A percentile compares a stretch with the other conserved stretches of the same genome.
Conservation (phyloP, 164 flowering plant genomes). For the Chimonanthus salicifolius region DNA sequence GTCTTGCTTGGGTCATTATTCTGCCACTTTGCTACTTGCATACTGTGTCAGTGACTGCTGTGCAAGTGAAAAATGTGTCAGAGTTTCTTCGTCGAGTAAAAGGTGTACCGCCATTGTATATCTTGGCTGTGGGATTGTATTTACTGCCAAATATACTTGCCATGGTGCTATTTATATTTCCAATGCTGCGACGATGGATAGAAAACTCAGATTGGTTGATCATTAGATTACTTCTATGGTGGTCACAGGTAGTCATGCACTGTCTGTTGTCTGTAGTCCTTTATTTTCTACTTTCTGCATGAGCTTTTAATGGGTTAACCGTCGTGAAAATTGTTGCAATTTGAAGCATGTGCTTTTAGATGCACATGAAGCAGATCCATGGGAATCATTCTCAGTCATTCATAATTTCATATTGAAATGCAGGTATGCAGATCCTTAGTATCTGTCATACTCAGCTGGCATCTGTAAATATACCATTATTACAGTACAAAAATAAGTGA, state of each 20-base stretch:
- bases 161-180: constrained; percentile 68
- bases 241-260: constrained; percentile 82
- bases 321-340: too few relatives aligned
- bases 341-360: too few relatives aligned
- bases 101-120: constrained; percentile 74
- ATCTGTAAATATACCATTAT: too few relatives aligned
- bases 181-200: constrained; percentile 94
- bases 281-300: too few relatives aligned
- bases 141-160: constrained; percentile 80
- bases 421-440: too few relatives aligned
- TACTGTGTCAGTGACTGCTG: constrained; percentile 31
- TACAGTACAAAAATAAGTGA: too few relatives aligned
- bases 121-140: constrained; percentile 70
- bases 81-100: constrained; percentile 42
- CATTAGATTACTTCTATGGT: constrained; percentile 84
- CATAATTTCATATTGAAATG: too few relatives aligned
- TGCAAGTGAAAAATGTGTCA: constrained; percentile 30
- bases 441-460: too few relatives aligned
- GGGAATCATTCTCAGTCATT: too few relatives aligned
- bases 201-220: constrained; percentile 96
- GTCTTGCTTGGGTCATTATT: constrained; percentile 70
- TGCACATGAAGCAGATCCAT: too few relatives aligned
- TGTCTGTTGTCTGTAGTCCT: too few relatives aligned
- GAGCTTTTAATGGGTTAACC: too few relatives aligned
- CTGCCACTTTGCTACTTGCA: constrained; percentile 70